Conservation (phyloP, 108 stramenopile species). For the Nannochloropsis gaditana region DNA sequence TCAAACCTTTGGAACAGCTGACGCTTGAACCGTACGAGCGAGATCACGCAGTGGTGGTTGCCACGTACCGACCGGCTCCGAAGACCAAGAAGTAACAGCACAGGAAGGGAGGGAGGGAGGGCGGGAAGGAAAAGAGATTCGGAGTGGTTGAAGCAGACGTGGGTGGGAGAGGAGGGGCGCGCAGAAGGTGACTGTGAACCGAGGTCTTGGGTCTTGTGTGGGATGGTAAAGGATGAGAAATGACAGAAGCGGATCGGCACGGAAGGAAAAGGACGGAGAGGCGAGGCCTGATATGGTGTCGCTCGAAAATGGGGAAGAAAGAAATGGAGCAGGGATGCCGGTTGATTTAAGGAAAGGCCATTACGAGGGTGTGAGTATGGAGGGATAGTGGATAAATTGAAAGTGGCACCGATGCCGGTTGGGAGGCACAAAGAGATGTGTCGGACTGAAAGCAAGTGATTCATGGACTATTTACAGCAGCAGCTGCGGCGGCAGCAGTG, state of each 20-base stretch:
- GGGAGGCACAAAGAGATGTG: too few species aligned
- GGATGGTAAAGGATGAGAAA: not conserved
- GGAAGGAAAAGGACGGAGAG: not conserved
- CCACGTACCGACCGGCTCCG: slow-evolving; percentile 77
- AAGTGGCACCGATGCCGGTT: not conserved
- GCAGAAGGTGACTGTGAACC: too few species aligned
- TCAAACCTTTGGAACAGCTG: slow-evolving; percentile 97
- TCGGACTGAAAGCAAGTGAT: too few species aligned
- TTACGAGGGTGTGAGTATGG: not conserved
- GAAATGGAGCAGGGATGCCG: too few species aligned
- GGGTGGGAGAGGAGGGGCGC: not conserved
- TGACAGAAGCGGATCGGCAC: not conserved
- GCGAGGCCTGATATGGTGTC: not conserved
- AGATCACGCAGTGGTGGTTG: slow-evolving; percentile 97
- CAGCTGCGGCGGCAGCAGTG: too few species aligned
- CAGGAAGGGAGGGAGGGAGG: not conserved
- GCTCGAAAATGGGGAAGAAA: too few species aligned
- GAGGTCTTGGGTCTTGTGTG: too few species aligned
- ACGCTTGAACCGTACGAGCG: slow-evolving; percentile 99
- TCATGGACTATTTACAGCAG: too few species aligned
- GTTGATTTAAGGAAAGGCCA: not conserved
- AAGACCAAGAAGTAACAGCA: slow-evolving; percentile 31
- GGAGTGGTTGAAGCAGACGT: not conserved
- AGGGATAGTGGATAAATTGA: not conserved
- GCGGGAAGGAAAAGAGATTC: not conserved